Base-by-base conservation (phyloP, 345 rosid genomes). In the Linum trigynum region DNA sequence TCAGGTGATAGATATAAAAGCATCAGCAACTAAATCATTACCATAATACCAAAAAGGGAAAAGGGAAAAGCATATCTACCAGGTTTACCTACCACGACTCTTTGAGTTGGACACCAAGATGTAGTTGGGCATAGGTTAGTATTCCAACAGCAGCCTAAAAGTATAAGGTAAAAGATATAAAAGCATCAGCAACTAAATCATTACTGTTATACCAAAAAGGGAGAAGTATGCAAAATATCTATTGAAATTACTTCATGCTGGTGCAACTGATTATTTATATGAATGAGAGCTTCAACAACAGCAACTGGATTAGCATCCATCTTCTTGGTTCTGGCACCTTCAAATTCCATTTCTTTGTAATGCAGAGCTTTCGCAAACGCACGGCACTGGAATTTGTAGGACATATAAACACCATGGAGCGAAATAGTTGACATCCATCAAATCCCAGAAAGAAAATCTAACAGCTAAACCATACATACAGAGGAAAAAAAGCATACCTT, bases 291-390 rank as follows among this genome's bases (percentile, higher is more conserved):
- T 82, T 94, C 99, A 40, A 94, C 97, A 35, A 90, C 92, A 82
- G 97, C 86, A 80, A 88, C 96, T 53, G 97, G 99, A 75, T 86
- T 90, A 61, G 89, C 96, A 81, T 90, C 99, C 92, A 84, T 88
- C 85, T 81, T 84, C 73, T 82, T 86, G 38, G 95, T 78, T 71
- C 76, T 76, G 65, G 96, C 89, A 81, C 97, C 96, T 83, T 88
- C 99, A 71, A 94, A 94, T 84, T 85, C 95, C 96, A 94, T 88
- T 82, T 94, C 99, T 82, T 94, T 94, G 83, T 94, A 94, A 77
- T 94, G 99, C 76, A 94, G 76, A 43, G 99, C 99, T 86, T 94
- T 94, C 32, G 99, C 99, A 76, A 86, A 94, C 72, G 95, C 99
- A 72, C 89, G 99, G 59, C 97, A 90, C 97, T 90, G 77, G 50